Evolutionary conservation across 1,284 basidiomycete species (phyloP), one percentile per base, ranked within the genome.

Genomic region (Coniferiporia sulphurascens): DNA sequence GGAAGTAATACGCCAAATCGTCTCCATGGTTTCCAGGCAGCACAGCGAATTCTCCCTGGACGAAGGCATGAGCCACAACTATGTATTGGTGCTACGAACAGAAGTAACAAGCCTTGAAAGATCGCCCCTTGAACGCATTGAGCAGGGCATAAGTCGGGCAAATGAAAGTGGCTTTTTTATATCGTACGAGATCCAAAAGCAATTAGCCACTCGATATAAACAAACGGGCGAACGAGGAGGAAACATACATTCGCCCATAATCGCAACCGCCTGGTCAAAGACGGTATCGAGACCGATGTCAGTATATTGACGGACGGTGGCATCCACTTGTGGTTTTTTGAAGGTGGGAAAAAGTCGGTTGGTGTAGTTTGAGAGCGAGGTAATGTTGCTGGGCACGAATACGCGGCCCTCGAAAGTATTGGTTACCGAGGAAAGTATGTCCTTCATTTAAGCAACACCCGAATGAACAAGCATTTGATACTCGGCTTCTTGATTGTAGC

Each of bases 221-320:
- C 19, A 19, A n/a, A 21, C 2, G 21, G 51, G 21, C 12, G 12
- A 32, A 22, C 21, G 27, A 46, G 17, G 8, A 41, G 46, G 15
- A 21, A 17, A 61, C 69, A 38, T 49, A 78, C 78, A 68, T 72
- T 81, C 77, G 3, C 75, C 72, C 70, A 77, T 75, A 4, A 78
- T 74, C 1, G 67, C 69, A 22, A 65, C 67, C 1, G 68, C 73
- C 55, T 76, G 75, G 55, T 69, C 66, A 35, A 70, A 27, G 6
- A 56, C 36, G 15, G 9, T 49, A 56, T 60, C 13, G 63, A 56
- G 4, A 44, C 56, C 38, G 62, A 71, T 4, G 67, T 67, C 4
- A 7, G 63, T 57, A 59, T 78, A 77, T 22, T 69, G 60, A 19
- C 65, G 59, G 5, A 67, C 67, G 0, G 69, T 72, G 2, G 53